phyloP scores from a whole-genome alignment of 2,329 filamentous ascomycete genomes.

The Diaporthe velutina region DNA sequence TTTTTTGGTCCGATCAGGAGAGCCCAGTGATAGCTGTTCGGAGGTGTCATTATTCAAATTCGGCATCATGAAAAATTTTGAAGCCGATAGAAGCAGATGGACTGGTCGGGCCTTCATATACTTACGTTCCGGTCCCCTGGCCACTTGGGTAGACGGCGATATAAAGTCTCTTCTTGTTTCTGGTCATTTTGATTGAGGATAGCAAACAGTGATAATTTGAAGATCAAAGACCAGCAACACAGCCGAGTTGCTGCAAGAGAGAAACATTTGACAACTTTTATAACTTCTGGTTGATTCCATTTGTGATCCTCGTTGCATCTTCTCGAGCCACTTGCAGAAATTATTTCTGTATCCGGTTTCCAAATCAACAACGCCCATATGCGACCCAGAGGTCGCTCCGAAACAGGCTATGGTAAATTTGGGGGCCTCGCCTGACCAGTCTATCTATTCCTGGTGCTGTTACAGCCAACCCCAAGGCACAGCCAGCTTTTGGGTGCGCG shows the following conservation, averaged over 20 bases:
- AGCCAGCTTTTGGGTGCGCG: background rate
- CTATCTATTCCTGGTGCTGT: background rate
- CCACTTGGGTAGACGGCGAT: slow-evolving; percentile 17
- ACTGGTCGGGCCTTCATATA: background rate
- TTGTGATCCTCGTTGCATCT: background rate
- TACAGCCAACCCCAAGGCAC: background rate
- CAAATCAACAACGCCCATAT: background rate
- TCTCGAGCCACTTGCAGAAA: background rate
- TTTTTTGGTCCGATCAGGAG: slow-evolving; percentile 1
- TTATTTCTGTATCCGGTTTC: background rate
- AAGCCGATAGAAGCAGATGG: too few relatives aligned
- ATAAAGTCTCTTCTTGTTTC: slow-evolving; percentile 25
- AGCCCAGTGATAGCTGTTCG: slow-evolving; percentile 9
- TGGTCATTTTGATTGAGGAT: background rate
- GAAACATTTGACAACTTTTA: background rate
- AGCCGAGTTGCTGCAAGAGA: background rate
- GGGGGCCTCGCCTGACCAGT: background rate
- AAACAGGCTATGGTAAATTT: background rate
- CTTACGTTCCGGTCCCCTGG: background rate
- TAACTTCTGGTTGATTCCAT: too few relatives aligned
- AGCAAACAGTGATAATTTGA: too few relatives aligned
- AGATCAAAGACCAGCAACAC: too few relatives aligned
- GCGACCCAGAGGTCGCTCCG: background rate
- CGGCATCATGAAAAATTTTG: background rate
- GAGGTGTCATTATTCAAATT: background rate